These are phyloP conservation scores for Penicillium sp. DNA, from an alignment of 2,329 filamentous ascomycete species.

Conservation along the genomic window DNA sequence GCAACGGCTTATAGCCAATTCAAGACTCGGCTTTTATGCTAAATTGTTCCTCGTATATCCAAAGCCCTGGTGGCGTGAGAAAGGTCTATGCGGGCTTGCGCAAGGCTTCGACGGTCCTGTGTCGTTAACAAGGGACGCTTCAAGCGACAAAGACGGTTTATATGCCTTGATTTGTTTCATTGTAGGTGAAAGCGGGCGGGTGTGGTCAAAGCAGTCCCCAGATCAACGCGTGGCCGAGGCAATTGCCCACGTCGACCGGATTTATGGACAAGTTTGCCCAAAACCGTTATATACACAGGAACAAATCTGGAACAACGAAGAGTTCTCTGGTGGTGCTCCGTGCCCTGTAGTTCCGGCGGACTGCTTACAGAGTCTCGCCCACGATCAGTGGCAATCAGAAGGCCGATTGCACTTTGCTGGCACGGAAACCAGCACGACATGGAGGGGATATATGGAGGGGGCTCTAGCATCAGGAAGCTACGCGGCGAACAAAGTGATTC, in stretches of 20 bases:
- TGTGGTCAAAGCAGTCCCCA: constrained; percentile 30
- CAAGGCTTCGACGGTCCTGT: constrained; percentile 37
- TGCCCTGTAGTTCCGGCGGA: neutral
- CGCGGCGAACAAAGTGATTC: neutral
- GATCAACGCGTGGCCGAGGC: constrained; percentile 15
- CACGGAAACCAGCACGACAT: neutral
- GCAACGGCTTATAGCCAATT: constrained; percentile 19
- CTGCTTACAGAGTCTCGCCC: neutral
- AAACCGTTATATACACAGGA: neutral
- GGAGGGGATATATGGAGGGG: neutral
- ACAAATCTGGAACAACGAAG: neutral
- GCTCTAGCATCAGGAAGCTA: neutral
- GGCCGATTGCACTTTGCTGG: neutral
- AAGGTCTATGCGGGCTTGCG: constrained; percentile 36
- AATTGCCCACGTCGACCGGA: neutral
- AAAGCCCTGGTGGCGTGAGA: constrained; percentile 44
- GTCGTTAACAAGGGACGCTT: constrained; percentile 42
- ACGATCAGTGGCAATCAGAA: neutral
- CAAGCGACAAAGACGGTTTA: constrained; percentile 20
- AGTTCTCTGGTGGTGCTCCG: neutral
- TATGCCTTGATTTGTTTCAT: constrained; percentile 42
- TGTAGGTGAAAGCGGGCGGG: constrained; percentile 22
- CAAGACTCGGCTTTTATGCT: neutral
- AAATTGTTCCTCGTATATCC: constrained; percentile 24
- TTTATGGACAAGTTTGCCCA: neutral